Conservation (phyloP, 2,329 filamentous ascomycete genomes). For the Ophioceras dolichostomum region DNA sequence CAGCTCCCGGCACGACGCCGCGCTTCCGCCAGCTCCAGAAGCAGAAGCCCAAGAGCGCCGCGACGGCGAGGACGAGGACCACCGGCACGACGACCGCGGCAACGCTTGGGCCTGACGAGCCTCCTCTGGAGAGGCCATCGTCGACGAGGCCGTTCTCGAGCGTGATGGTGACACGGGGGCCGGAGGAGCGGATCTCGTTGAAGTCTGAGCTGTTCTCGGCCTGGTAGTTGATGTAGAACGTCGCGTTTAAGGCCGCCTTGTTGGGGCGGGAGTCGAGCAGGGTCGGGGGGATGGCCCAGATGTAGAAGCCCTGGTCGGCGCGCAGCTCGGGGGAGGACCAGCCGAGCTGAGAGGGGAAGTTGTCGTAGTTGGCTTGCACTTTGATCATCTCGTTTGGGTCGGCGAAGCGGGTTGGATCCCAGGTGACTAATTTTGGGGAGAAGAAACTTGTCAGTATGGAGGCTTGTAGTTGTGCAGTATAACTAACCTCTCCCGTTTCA, state of each 20-base stretch:
- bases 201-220: slow-evolving; percentile 8
- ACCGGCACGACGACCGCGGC: slow-evolving; percentile 16
- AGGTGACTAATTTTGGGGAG: slow-evolving; percentile 18
- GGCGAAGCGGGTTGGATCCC: slow-evolving; percentile 15
- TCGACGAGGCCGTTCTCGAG: not conserved
- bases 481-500: too few species aligned
- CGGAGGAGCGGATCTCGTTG: slow-evolving; percentile 6
- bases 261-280: slow-evolving; percentile 8
- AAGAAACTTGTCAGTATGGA: too few species aligned
- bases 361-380: slow-evolving; percentile 9
- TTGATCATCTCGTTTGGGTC: slow-evolving; percentile 8
- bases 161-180: slow-evolving; percentile 15
- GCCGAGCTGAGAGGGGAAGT: slow-evolving; percentile 9
- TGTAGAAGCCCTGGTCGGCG: slow-evolving; percentile 16
- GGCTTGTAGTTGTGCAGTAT: too few species aligned
- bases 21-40: slow-evolving; percentile 13
- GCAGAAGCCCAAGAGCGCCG: slow-evolving; percentile 9
- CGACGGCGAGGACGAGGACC: slow-evolving; percentile 12
- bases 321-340: slow-evolving; percentile 7
- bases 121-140: not conserved
- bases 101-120: slow-evolving; percentile 4
- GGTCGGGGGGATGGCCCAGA: slow-evolving; percentile 12
- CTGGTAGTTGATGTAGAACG: slow-evolving; percentile 11
- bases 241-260: slow-evolving; percentile 6
- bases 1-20: slow-evolving; percentile 8